A percentile compares a stretch with the other conserved stretches of the same genome.
These are phyloP conservation scores for Apium graveolens DNA, from an alignment of 129 eudicot genomes.

Conservation along the genomic window DNA sequence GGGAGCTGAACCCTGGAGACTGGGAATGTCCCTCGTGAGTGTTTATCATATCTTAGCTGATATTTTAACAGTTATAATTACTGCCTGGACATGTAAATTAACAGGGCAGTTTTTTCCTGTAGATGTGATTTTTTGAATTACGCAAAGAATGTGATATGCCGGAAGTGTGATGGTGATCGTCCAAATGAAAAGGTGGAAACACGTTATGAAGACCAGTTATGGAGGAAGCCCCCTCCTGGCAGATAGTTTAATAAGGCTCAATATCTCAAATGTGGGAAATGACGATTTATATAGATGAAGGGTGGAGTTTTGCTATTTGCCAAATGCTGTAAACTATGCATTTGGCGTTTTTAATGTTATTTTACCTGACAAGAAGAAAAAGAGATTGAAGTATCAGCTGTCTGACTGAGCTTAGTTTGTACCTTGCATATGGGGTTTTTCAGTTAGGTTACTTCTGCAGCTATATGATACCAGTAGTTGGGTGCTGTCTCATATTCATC, in stretches of 20 bases:
- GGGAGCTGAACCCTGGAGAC: slow-evolving; percentile 57
- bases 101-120: slow-evolving; percentile 8
- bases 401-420: not conserved
- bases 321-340: not conserved
- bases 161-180: slow-evolving; percentile 41
- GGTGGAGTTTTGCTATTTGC: not conserved
- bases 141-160: slow-evolving; percentile 45
- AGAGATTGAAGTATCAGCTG: not conserved
- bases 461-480: too few species aligned
- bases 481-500: not conserved
- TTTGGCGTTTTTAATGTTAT: not conserved
- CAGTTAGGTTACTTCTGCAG: not conserved
- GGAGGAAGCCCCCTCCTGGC: slow-evolving; percentile 48
- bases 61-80: not conserved
- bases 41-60: not conserved
- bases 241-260: not conserved
- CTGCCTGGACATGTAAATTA: not conserved
- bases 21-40: slow-evolving; percentile 93
- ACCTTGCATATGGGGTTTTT: not conserved
- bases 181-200: slow-evolving; percentile 23
- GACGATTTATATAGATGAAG: not conserved
- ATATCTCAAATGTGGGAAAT: not conserved
- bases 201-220: slow-evolving; percentile 34
- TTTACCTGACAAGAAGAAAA: not conserved
- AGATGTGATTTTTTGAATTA: slow-evolving; percentile 72